phyloP scores from a whole-genome alignment of 1,284 basidiomycete genomes.

The Ceratobasidium sp. region DNA sequence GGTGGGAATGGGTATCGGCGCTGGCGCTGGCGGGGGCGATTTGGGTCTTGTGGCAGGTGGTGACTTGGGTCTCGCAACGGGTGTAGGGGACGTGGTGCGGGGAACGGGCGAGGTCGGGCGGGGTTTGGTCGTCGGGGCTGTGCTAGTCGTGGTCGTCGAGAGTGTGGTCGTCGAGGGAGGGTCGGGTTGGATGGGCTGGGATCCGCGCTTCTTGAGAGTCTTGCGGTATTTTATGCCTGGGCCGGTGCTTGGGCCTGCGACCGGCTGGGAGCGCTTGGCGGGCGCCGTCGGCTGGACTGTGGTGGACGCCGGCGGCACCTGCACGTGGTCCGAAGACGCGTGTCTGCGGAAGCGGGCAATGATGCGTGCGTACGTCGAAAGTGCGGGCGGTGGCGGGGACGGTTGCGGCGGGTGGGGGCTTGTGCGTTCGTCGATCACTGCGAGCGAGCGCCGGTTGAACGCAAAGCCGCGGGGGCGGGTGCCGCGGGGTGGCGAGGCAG shows the following conservation, averaged over 20 bases:
- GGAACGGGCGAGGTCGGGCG: slow-evolving; percentile 1
- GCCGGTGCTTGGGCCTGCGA: slow-evolving; percentile 20
- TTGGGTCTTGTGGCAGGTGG: background rate
- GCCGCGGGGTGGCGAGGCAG: slow-evolving; percentile 2
- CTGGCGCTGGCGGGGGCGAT: slow-evolving; percentile 20
- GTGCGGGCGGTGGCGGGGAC: background rate
- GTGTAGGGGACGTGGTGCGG: slow-evolving; percentile 6
- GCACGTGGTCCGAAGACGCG: slow-evolving; percentile 23
- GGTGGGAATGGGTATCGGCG: slow-evolving; percentile 34
- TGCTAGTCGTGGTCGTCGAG: background rate
- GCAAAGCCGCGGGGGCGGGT: background rate
- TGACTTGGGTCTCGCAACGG: background rate
- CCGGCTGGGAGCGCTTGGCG: slow-evolving; percentile 24
- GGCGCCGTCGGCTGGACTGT: background rate
- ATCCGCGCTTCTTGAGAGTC: slow-evolving; percentile 32
- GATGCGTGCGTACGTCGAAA: slow-evolving; percentile 26
- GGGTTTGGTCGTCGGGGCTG: slow-evolving; percentile 7
- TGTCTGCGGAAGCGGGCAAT: slow-evolving; percentile 26
- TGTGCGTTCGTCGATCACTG: slow-evolving; percentile 34
- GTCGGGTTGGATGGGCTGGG: slow-evolving; percentile 1
- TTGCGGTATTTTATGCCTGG: slow-evolving; percentile 12
- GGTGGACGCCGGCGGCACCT: background rate
- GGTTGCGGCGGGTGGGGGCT: slow-evolving; percentile 1
- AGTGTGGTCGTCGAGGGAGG: background rate
- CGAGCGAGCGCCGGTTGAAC: slow-evolving; percentile 30